Conservation (phyloP, 2,329 filamentous ascomycete genomes). For the Aspergillus thermomutatus region DNA sequence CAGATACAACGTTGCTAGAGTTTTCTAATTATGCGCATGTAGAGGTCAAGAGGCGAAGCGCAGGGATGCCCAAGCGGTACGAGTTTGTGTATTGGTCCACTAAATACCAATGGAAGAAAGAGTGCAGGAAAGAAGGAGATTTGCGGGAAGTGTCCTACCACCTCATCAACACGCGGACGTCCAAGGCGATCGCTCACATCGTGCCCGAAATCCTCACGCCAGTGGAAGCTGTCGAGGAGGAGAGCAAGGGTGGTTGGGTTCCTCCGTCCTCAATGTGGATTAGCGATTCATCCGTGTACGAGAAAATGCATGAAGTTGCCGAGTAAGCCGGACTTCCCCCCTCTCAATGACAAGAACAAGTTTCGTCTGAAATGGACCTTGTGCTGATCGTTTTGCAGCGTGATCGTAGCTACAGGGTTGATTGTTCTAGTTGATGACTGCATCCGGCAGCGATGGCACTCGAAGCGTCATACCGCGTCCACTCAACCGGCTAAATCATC, state of each 20-base stretch:
- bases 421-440: constrained; percentile 86
- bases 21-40: constrained; percentile 97
- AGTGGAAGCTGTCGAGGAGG: constrained; percentile 67
- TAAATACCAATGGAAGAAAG: constrained; percentile 78
- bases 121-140: constrained; percentile 63
- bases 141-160: constrained; percentile 71
- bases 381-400: constrained; percentile 48
- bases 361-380: constrained; percentile 8
- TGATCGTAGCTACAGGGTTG: constrained; percentile 85
- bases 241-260: constrained; percentile 80
- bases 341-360: constrained; percentile 3
- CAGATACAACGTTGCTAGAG: constrained; percentile 81
- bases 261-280: constrained; percentile 90
- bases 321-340: constrained; percentile 61
- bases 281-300: constrained; percentile 67
- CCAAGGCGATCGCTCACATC: constrained; percentile 73
- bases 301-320: constrained; percentile 72
- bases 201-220: constrained; percentile 73
- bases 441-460: constrained; percentile 75
- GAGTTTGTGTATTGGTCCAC: constrained; percentile 94
- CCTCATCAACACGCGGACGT: constrained; percentile 65
- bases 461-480: constrained; percentile 50
- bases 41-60: constrained; percentile 69
- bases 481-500: constrained; percentile 51
- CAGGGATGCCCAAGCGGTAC: constrained; percentile 69